Evolutionary conservation across 129 eudicot genomes (phyloP), one percentile per base, ranked within the genome.

Genomic region (Centella asiatica): DNA sequence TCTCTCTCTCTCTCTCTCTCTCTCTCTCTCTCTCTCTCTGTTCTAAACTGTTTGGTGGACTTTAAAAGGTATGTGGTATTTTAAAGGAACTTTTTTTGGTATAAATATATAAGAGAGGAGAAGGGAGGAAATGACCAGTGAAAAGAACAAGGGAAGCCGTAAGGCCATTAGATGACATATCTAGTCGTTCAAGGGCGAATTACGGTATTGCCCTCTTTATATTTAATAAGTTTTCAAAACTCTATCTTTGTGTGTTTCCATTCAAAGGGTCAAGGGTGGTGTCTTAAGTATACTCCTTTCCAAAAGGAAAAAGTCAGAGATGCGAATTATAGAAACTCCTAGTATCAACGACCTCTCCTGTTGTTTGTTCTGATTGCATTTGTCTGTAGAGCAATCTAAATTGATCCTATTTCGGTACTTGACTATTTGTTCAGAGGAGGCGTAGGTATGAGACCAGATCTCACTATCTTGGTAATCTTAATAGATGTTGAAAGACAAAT

Each of bases 101-200:
- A 60, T 67, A 58, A 47, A 59, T 71, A 68, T 61, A 51, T 61
- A 55, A 53, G 42, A 66, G 50, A 36, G 22, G 66, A 50, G 65
- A 55, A 29, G 19, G 58, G 61, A 27, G 81, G 68, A 67, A 49
- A 60, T 45, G 61, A 62, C 66, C 49, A 65, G 40, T 56, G 66
- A 26, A 31, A 53, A 34, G 59, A 53, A 58, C 62, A 63, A 76
- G 55, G 45, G 62, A 67, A 7, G 53, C 42, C 71, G 77, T 68
- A 48, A 69, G 77, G 84, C 72, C 71, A 72, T 58, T 65, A 68
- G 75, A 71, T 74, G 87, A 83, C 74, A 77, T 75, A 74, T 75
- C 68, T 44, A 46, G 60, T 49, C 23, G 58, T 44, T 44, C 26
- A 31, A 64, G 6, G 42, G 1, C 47, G 70, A 72, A 76, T 72